A percentile compares a stretch with the other conserved stretches of the same genome.
Conservation (phyloP, 257 asterid genomes). For the Thymus quinquecostatus region DNA sequence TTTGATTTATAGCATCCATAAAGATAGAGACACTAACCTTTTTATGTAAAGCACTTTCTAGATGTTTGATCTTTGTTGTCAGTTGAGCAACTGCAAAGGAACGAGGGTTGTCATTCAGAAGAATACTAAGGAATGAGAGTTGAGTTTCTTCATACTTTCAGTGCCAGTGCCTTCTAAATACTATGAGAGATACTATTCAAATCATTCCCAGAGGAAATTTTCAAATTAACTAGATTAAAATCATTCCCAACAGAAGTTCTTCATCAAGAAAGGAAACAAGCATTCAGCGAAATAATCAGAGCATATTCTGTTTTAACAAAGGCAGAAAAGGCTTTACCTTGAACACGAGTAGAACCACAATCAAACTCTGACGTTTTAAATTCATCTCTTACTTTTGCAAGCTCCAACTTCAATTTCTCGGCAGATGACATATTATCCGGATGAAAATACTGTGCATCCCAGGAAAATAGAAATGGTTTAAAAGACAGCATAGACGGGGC, state of each 20-base stretch:
- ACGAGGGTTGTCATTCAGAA: background rate
- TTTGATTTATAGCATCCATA: background rate
- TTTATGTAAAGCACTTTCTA: constrained; percentile 58
- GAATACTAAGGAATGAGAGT: background rate
- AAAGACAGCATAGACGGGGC: constrained; percentile 12
- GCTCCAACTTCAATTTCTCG: constrained; percentile 89
- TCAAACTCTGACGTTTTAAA: constrained; percentile 89
- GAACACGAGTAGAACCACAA: constrained; percentile 97
- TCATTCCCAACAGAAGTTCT: background rate
- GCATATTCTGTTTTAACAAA: background rate
- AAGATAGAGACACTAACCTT: constrained; percentile 52
- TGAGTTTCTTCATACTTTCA: background rate
- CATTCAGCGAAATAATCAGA: background rate
- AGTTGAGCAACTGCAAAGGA: constrained; percentile 75
- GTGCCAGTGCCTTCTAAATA: background rate
- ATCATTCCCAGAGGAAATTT: background rate
- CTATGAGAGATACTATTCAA: background rate
- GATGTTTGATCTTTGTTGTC: constrained; percentile 84
- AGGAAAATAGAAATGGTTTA: background rate
- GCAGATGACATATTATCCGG: constrained; percentile 91
- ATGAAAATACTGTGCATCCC: constrained; percentile 67
- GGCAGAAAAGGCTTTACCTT: constrained; percentile 52
- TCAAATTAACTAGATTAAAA: background rate
- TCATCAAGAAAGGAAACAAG: background rate
- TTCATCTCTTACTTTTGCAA: constrained; percentile 82